Percentiles rank a stretch among this genome's conserved stretches.
Evolutionary conservation across 2,329 filamentous ascomycete genomes (phyloP).

Genomic region (Diaporthe caulivora): DNA sequence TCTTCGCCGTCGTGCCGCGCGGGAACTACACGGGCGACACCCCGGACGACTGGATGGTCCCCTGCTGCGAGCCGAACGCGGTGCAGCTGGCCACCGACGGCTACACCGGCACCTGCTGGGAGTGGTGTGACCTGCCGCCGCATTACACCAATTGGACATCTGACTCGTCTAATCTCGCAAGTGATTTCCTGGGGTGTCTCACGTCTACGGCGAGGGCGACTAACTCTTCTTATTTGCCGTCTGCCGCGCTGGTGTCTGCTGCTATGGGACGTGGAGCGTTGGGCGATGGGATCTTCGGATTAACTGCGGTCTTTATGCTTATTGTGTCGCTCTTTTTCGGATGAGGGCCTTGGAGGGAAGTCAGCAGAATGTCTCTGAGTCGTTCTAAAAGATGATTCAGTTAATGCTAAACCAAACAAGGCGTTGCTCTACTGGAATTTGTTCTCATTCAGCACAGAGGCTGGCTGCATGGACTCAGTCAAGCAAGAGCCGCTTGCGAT

Average conservation of each 20-base stretch:
- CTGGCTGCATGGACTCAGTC: no score
- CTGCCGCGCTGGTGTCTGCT: background rate
- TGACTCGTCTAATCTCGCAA: background rate
- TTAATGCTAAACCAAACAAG: no score
- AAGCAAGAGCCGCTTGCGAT: no score
- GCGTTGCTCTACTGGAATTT: no score
- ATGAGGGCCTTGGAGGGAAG: background rate
- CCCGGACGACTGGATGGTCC: constrained; percentile 4
- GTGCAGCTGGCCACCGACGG: background rate
- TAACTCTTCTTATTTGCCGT: background rate
- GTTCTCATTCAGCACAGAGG: no score
- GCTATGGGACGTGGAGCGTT: background rate
- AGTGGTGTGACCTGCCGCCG: constrained; percentile 4
- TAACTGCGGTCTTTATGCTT: background rate
- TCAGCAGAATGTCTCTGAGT: no score
- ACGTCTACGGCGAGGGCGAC: background rate
- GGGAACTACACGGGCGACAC: background rate
- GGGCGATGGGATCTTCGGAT: background rate
- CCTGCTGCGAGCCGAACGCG: background rate
- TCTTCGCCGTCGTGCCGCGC: background rate
- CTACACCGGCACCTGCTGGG: background rate
- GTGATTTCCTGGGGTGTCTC: background rate
- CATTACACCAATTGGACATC: background rate
- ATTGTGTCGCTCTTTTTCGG: background rate
- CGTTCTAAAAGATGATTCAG: no score